Base-by-base conservation (phyloP, 495 filamentous ascomycete species). In the Podospora pseudocomata region DNA sequence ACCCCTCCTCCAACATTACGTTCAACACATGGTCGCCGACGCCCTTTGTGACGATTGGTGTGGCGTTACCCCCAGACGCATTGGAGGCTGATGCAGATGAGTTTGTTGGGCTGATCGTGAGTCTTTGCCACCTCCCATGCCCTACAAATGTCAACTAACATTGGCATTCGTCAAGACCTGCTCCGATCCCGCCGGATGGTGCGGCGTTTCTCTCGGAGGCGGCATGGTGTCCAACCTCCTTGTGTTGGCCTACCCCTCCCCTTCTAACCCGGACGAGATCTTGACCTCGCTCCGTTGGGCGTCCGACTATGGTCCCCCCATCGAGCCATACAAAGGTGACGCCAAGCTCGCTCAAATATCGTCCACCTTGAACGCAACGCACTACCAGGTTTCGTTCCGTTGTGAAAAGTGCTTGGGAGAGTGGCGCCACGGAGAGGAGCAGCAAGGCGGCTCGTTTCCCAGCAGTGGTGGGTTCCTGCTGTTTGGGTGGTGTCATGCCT, bases 331-430 rank as follows among this genome's bases (percentile, higher is more conserved):
- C 72, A 78, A 78, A 20, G 86, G 85, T 30, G 80, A 79, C 68
- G 86, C 86, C 4, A 81, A 80, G 16, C 63, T 84, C 16, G 84
- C 83, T 2, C 81, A 83, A 44, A 81, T 89, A 61, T 83, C 79
- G 26, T 79, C 81, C 16, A 78, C 69, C 28, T 73, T 85, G 63
- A 87, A 85, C 74, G 70, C 79, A 53, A 80, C 77, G 7, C 70
- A 80, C 70, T 90, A 81, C 72, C 80, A 79, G 30, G 72, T 87
- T 39, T 80, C 85, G n/a, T 89, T 86, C 74, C 79, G 83, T 49
- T 90, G 87, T 76, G 74, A 82, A 67, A 78, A 83, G 71, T 90
- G 88, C 72, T 77, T 85, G 49, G 71, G 72, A 2, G 89, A 86
- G 85, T 30, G 55, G 34, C 77, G 28, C 6, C 68, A 73, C 44